Base-by-base conservation (phyloP, 345 rosid species). In the Melastoma malabathricum region DNA sequence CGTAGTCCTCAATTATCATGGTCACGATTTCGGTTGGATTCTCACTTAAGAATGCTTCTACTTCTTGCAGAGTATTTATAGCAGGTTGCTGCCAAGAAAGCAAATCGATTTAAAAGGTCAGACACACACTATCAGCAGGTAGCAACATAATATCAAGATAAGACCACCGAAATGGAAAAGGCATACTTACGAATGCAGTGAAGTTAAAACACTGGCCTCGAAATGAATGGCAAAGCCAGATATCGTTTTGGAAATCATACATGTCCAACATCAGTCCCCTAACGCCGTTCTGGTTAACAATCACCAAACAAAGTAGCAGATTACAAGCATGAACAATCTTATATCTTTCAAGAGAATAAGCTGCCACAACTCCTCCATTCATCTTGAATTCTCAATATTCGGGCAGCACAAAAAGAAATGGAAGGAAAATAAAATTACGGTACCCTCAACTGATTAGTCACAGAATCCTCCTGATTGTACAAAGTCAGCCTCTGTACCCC, bases 181-280 rank as follows among this genome's bases (percentile, higher is more conserved):
- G 56, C 49, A 27, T 18, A 14, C 51, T 83, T 84, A 92, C 98
- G 64, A 92, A 92, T 50, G 98, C 98, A 0, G 98, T 86, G 89
- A 90, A 82, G 76, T 86, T 86, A 81, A 70, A 90, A 58, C 98
- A 86, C 74, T 86, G 89, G 22, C 98, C 96, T 31, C 61, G 72
- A 71, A 86, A 85, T 0, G 98, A 90, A 75, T 90, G 98, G 63
- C 98, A 86, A 31, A 90, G 98, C 98, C 98, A 90, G 46, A 90
- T 78, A 64, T 90, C 96, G 6, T 65, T 72, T 50, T 79, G 62
- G 46, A 80, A 87, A 68, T 92, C 95, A 54, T 92, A 92, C 98
- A 92, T 84, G 68, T 92, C 98, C 72, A 92, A 59, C 98, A 87
- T 92, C 68, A 92, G 68, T 52, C 95, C 95, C 61, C 98, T 82